Evolutionary conservation across 2,329 filamentous ascomycete species (phyloP), one percentile per base, ranked within the genome.

Genomic region (Aureobasidium sp.): DNA sequence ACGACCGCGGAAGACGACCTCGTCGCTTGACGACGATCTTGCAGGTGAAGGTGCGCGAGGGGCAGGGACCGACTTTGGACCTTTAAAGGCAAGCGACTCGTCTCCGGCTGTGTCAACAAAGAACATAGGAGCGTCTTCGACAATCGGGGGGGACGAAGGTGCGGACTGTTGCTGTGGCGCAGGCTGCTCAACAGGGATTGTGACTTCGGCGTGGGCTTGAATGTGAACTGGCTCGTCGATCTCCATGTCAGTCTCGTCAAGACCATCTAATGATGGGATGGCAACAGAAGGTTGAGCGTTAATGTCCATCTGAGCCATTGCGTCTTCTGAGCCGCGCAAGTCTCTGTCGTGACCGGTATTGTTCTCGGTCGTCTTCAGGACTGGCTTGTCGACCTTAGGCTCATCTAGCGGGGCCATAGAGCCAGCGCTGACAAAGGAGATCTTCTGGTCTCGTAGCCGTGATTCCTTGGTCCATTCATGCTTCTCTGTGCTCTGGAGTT

Each of bases 1-100:
- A 29, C 85, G 79, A 43, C 85, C 85, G 63, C 78, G 81, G 70
- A 89, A 90, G 51, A 92, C 85, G 5, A 90, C 77, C 66, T 96
- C 90, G 52, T 89, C 88, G 68, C 87, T 88, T 0, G 87, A 89
- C 65, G 84, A 80, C 0, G 81, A 81, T 7, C 70, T 69, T 1
- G 75, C 75, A 17, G 76, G 76, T 5, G 76, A 78, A 2, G 75
- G 68, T 41, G 71, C 73, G 32, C 76, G 75, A 48, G 74, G 70
- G 20, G 70, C 55, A 15, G 55, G 59, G 15, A 20, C 32, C 5
- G 48, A 55, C n/a, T 62, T 56, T 32, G 48, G 65, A 43, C 50
- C 44, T 26, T 59, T 32, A 48, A 63, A 62, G 20, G 63, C 66
- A 5, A 74, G 65, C 37, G 65, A 64, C 8, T 67, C 59, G 59